Evolutionary conservation across 148 eudicot species (phyloP).

Genomic region (Suaeda aralocaspica): DNA sequence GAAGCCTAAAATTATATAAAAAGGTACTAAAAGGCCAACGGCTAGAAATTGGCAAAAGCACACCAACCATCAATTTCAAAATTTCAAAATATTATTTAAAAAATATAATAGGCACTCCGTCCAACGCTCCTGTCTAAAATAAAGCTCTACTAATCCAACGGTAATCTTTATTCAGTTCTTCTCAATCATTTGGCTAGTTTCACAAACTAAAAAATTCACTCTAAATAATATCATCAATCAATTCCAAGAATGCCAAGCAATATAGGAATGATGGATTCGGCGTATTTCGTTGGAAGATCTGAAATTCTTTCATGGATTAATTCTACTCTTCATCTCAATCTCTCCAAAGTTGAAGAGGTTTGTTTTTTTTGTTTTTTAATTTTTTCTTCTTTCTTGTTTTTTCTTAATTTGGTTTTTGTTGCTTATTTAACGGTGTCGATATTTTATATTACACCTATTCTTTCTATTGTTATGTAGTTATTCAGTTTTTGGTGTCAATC

Average conservation of each 20-base stretch:
- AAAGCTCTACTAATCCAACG: not conserved
- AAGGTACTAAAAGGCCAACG: too few relatives aligned
- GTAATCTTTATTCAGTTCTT: not conserved
- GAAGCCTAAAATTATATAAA: too few relatives aligned
- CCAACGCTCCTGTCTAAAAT: slow-evolving; percentile 25
- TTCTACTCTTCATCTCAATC: slow-evolving; percentile 72
- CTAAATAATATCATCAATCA: slow-evolving; percentile 13
- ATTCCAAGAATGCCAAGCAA: slow-evolving; percentile 50
- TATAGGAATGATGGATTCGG: slow-evolving; percentile 86
- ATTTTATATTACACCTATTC: too few relatives aligned
- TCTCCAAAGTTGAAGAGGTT: slow-evolving; percentile 96
- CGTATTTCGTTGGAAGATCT: slow-evolving; percentile 87
- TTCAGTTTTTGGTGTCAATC: too few relatives aligned
- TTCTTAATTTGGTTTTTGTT: not conserved
- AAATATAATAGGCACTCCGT: slow-evolving; percentile 13
- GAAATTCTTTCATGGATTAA: slow-evolving; percentile 91
- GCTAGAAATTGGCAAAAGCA: too few relatives aligned
- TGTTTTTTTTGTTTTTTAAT: not conserved
- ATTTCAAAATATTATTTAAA: too few relatives aligned
- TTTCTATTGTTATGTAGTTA: too few relatives aligned
- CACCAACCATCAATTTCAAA: too few relatives aligned
- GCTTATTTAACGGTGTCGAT: not conserved
- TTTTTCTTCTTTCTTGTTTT: too few relatives aligned
- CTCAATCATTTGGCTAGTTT: not conserved
- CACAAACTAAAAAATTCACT: not conserved